Conservation (phyloP, 2,329 filamentous ascomycete species). For the Exophiala sp. region DNA sequence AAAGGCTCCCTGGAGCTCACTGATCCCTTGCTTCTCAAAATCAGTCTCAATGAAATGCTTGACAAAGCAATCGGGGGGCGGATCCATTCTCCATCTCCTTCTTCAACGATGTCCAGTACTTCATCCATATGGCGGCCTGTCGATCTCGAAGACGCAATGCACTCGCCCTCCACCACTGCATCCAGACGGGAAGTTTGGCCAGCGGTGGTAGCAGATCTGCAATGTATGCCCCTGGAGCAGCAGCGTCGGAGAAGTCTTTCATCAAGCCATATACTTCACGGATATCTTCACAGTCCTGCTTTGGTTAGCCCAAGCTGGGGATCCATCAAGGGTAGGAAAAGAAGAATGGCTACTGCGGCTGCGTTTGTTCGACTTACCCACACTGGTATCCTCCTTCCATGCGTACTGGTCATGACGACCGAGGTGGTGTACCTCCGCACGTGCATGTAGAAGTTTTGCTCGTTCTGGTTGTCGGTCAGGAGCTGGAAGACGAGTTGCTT, state of each 20-base stretch:
- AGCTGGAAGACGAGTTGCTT: slow-evolving; percentile 43
- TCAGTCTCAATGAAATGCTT: slow-evolving; percentile 8
- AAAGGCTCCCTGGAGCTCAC: slow-evolving; percentile 35
- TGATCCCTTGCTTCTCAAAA: slow-evolving; percentile 32
- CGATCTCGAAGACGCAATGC: slow-evolving; percentile 5
- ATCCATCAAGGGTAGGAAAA: neutral
- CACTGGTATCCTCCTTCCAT: slow-evolving; percentile 4
- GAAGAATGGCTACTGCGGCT: too few relatives aligned
- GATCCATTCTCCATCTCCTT: slow-evolving; percentile 8
- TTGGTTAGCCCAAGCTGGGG: neutral
- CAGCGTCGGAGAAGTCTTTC: slow-evolving; percentile 9
- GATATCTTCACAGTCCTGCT: slow-evolving; percentile 14
- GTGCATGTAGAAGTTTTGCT: slow-evolving; percentile 10
- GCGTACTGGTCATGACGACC: slow-evolving; percentile 16
- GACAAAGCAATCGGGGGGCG: slow-evolving; percentile 15
- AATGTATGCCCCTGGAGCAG: slow-evolving; percentile 9
- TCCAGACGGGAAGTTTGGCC: slow-evolving; percentile 10
- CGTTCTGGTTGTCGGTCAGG: neutral
- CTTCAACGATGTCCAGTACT: slow-evolving; percentile 14
- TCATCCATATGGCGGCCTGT: slow-evolving; percentile 9
- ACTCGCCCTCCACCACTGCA: slow-evolving; percentile 13
- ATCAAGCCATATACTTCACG: slow-evolving; percentile 11
- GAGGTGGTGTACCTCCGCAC: slow-evolving; percentile 13
- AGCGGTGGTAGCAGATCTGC: slow-evolving; percentile 18
- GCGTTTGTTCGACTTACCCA: too few relatives aligned